Evolutionary conservation across 2,329 filamentous ascomycete genomes (phyloP).

Genomic region (Pseudogymnoascus sp.): DNA sequence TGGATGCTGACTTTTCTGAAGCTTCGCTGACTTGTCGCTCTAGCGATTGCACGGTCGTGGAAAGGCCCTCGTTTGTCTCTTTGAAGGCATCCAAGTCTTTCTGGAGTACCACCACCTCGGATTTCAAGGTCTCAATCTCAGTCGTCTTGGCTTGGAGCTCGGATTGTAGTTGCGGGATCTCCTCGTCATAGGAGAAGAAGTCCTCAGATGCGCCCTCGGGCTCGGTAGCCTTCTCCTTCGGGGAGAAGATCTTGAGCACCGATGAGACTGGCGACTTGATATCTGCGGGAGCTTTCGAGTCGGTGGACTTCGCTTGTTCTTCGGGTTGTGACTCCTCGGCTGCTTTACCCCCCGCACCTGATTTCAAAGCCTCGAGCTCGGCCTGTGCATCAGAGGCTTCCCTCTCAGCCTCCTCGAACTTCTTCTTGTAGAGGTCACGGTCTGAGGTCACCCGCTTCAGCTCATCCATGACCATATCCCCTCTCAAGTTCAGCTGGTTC

Average conservation of each 20-base stretch:
- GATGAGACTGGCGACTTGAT: conserved; percentile 40
- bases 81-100: conserved; percentile 62
- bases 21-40: conserved; percentile 36
- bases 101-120: conserved; percentile 59
- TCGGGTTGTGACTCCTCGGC: background rate
- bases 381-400: conserved; percentile 52
- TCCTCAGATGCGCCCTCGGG: conserved; percentile 47
- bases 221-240: conserved; percentile 34
- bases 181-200: conserved; percentile 87
- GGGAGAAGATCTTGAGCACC: conserved; percentile 42
- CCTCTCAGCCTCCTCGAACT: conserved; percentile 59
- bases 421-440: conserved; percentile 70
- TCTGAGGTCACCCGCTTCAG: conserved; percentile 78
- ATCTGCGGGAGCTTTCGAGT: conserved; percentile 21
- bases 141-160: conserved; percentile 62
- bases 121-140: conserved; percentile 62
- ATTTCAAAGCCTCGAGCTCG: conserved; percentile 50
- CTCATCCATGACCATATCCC: conserved; percentile 90
- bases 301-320: conserved; percentile 23
- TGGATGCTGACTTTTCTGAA: conserved; percentile 40
- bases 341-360: conserved; percentile 30
- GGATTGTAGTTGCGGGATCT: conserved; percentile 71
- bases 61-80: conserved; percentile 58
- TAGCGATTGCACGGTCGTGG: conserved; percentile 33
- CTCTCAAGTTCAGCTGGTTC: conserved; percentile 74